Evolutionary conservation across 2,329 filamentous ascomycete species (phyloP), one percentile per base, ranked within the genome.

Genomic region (Aspergillus quadrilineatus): DNA sequence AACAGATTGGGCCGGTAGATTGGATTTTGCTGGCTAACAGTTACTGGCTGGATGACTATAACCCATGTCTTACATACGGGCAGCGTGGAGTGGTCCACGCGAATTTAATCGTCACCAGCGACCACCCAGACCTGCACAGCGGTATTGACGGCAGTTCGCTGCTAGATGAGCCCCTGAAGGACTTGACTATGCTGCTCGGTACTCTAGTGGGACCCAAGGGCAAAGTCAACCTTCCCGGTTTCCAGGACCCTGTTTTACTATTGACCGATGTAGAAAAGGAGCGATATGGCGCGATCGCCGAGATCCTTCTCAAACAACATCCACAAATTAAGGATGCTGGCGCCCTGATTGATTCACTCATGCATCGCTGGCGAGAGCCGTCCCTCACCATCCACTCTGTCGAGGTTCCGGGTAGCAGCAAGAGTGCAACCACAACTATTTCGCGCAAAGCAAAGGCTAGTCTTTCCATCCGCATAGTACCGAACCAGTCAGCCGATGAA

Each of bases 21-120:
- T 97, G 94, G 80, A 94, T 99, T 54, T 78, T 99, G 32, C 79
- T 99, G 37, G 93, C 94, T 22, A 99, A 99, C 78, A 97, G 92
- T 74, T 99, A 99, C 78, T 99, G 94, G 94, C 82, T 99, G 1
- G 92, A 97, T 69, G 93, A 99, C 68, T 89, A 95, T 63, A 92
- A 95, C 2, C 94, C 94, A 0, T 99, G 94, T 70, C 77, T 99
- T 56, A 99, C 94, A 0, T 99, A 99, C 60, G 94, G 94, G 1
- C 82, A 97, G 6, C 86, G 94, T 48, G 94, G 94, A 26, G 93
- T 99, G 28, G 87, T 99, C 22, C 93, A 97, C 71, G 93, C 92
- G 4, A 96, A 91, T 0, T 83, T 97, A 5, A 89, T 92, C 59
- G 86, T 99, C 28, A 88, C 95, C 62, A 95, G 92, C 56, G 85